phyloP scores from a whole-genome alignment of 495 filamentous ascomycete genomes.

The Penicillium egyptiacum region DNA sequence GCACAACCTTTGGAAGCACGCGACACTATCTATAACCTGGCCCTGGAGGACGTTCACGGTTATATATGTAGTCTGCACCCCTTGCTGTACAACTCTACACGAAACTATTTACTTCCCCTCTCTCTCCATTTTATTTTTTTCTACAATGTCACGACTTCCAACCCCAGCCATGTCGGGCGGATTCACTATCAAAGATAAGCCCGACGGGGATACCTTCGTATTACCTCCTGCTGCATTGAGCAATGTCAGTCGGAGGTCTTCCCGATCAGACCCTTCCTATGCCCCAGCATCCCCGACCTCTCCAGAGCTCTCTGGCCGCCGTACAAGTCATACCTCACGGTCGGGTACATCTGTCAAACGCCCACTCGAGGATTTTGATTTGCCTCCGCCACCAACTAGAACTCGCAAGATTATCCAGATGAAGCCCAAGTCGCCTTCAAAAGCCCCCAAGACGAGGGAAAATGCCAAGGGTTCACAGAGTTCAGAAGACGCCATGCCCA shows the following conservation, averaged over 20 bases:
- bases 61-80: constrained; percentile 14
- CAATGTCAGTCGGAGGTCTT: constrained; percentile 43
- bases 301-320: constrained; percentile 39
- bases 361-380: constrained; percentile 59
- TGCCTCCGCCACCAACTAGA: constrained; percentile 89
- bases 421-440: constrained; percentile 58
- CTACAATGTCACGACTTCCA: constrained; percentile 73
- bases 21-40: constrained; percentile 36
- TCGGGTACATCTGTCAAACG: constrained; percentile 53
- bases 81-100: constrained; percentile 11
- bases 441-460: constrained; percentile 31
- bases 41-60: constrained; percentile 6
- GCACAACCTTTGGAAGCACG: constrained; percentile 39
- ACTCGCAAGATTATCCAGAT: constrained; percentile 98
- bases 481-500: constrained; percentile 17
- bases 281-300: constrained; percentile 57
- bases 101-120: background rate
- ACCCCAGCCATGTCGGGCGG: constrained; percentile 85
- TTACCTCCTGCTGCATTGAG: constrained; percentile 80
- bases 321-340: constrained; percentile 55
- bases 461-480: constrained; percentile 30
- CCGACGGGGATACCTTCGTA: constrained; percentile 65
- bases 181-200: constrained; percentile 72
- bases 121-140: background rate
- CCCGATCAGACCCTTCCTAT: constrained; percentile 48